These are phyloP conservation scores for Leccinum rimulosum DNA, from an alignment of 768 basidiomycete genomes.

Conservation along the genomic window DNA sequence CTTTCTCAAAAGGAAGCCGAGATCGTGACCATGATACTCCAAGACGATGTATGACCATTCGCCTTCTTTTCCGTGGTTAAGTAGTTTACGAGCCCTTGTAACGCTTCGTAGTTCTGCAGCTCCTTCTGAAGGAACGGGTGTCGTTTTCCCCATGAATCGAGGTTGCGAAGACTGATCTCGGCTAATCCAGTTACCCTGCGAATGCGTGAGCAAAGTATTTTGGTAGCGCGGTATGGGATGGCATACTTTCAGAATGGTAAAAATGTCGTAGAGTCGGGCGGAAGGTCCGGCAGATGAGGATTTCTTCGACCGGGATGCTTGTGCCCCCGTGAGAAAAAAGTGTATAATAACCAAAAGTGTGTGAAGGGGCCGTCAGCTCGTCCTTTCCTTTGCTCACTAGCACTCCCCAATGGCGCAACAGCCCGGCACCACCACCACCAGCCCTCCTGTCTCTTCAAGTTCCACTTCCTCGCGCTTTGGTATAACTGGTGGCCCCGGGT, in stretches of 20 bases:
- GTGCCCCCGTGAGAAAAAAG: neutral
- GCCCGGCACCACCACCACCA: constrained; percentile 1
- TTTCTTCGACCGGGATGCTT: neutral
- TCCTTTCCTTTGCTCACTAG: neutral
- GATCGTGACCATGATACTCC: neutral
- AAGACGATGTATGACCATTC: neutral
- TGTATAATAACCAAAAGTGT: neutral
- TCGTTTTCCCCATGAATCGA: neutral
- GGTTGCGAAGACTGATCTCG: neutral
- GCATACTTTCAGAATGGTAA: neutral
- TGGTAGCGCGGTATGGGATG: neutral
- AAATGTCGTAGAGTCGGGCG: neutral
- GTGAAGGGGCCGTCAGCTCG: constrained; percentile 12
- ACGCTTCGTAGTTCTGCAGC: neutral
- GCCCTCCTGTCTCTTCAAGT: constrained; percentile 6
- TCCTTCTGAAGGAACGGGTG: neutral
- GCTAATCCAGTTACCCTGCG: neutral
- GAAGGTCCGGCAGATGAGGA: no score
- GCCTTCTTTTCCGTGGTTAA: neutral
- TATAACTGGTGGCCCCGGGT: constrained; percentile 29
- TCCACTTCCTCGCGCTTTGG: constrained; percentile 1
- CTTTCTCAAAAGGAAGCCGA: neutral
- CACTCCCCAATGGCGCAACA: constrained; percentile 24
- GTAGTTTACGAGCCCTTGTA: neutral
- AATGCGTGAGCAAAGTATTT: neutral